phyloP scores from a whole-genome alignment of 805 yeast species.

The Groenewaldozyma tartarivorans region DNA sequence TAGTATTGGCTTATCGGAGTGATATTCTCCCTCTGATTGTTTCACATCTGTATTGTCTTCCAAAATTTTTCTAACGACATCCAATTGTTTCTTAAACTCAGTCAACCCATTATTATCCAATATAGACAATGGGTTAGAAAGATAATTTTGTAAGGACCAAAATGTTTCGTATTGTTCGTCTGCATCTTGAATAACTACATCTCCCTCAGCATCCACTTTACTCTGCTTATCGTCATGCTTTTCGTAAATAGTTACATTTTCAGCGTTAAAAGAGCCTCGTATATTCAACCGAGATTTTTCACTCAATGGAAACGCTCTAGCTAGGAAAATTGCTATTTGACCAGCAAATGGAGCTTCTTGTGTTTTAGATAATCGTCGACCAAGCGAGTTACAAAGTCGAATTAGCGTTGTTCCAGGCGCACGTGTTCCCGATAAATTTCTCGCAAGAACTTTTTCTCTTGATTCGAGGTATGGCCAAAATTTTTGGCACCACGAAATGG shows the following conservation, averaged over 20 bases:
- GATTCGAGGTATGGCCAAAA: slow-evolving; percentile 28
- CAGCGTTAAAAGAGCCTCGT: slow-evolving; percentile 27
- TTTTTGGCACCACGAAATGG: slow-evolving; percentile 26
- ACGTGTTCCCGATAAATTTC: slow-evolving; percentile 20
- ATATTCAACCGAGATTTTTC: slow-evolving; percentile 30
- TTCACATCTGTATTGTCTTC: no score
- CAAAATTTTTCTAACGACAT: neutral
- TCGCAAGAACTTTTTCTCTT: slow-evolving; percentile 20
- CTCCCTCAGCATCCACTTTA: slow-evolving; percentile 9
- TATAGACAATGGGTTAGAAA: slow-evolving; percentile 21
- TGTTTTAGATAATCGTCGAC: slow-evolving; percentile 25
- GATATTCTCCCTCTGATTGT: no score
- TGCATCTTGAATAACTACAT: slow-evolving; percentile 2
- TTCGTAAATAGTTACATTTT: slow-evolving; percentile 24
- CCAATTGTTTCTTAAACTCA: slow-evolving; percentile 12
- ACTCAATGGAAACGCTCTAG: slow-evolving; percentile 27
- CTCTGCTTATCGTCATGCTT: neutral
- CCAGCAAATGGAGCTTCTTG: slow-evolving; percentile 28
- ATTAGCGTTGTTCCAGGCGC: slow-evolving; percentile 29
- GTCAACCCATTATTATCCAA: slow-evolving; percentile 7
- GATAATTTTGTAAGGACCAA: slow-evolving; percentile 25
- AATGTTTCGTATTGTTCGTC: slow-evolving; percentile 17
- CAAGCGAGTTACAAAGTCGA: slow-evolving; percentile 26
- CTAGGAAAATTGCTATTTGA: slow-evolving; percentile 25
- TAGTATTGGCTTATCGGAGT: no score